These are phyloP conservation scores for Coprinopsis cinerea DNA, from an alignment of 768 basidiomycete species.

Conservation along the genomic window DNA sequence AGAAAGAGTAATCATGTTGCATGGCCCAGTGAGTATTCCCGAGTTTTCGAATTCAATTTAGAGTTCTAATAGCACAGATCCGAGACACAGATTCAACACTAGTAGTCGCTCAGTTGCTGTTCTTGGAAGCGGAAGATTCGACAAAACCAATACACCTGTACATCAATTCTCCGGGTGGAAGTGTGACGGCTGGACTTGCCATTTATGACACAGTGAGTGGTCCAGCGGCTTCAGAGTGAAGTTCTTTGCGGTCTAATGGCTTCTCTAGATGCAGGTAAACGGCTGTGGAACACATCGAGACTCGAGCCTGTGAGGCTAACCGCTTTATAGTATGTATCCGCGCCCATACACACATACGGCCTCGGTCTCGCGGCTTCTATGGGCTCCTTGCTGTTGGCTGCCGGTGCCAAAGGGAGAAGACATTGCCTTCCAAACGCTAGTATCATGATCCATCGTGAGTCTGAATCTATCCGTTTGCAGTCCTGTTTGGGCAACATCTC, in stretches of 20 bases:
- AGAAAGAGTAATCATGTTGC: conserved; percentile 93
- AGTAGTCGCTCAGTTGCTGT: conserved; percentile 87
- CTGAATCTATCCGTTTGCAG: conserved; percentile 13
- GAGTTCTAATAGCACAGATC: conserved; percentile 47
- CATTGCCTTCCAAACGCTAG: conserved; percentile 90
- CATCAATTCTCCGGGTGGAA: conserved; percentile 95
- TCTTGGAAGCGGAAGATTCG: conserved; percentile 93
- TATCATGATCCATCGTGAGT: conserved; percentile 96
- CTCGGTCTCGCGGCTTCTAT: conserved; percentile 94
- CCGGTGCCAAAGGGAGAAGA: conserved; percentile 86
- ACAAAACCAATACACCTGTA: conserved; percentile 94
- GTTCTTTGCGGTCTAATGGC: not conserved
- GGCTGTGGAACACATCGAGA: conserved; percentile 10
- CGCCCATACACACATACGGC: conserved; percentile 95
- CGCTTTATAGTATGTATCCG: conserved; percentile 70
- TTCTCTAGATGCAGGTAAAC: conserved; percentile 62
- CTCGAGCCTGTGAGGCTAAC: conserved; percentile 11
- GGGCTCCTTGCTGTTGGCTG: conserved; percentile 90
- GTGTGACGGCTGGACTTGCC: conserved; percentile 91
- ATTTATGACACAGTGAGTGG: conserved; percentile 90
- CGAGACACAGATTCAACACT: conserved; percentile 85
- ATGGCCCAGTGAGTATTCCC: conserved; percentile 69
- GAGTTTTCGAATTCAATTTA: not conserved
- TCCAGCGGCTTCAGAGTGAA: conserved; percentile 13
- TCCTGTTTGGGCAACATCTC: conserved; percentile 9